phyloP scores from a whole-genome alignment of 2,329 filamentous ascomycete species.

The Alternaria ethzedia region DNA sequence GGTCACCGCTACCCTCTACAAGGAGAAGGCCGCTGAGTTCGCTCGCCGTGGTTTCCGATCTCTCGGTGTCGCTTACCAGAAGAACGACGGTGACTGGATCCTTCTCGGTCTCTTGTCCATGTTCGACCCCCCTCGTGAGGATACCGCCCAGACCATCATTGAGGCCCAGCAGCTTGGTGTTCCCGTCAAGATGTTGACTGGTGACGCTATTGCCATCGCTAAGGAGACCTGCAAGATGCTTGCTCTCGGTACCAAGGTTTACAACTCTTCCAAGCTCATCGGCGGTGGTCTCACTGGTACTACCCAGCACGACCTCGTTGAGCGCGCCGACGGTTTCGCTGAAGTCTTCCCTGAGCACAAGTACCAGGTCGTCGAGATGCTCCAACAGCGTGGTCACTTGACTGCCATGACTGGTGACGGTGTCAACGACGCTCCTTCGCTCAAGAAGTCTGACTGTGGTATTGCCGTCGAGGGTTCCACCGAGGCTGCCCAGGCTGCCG shows the following conservation, averaged over 20 bases:
- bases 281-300: conserved; percentile 76
- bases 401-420: conserved; percentile 79
- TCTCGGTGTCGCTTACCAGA: conserved; percentile 78
- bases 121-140: conserved; percentile 80
- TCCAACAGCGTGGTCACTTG: conserved; percentile 74
- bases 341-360: conserved; percentile 80
- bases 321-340: conserved; percentile 75
- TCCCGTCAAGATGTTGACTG: conserved; percentile 81
- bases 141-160: conserved; percentile 78
- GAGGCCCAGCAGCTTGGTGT: conserved; percentile 79
- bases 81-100: conserved; percentile 76
- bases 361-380: conserved; percentile 77
- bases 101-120: conserved; percentile 79
- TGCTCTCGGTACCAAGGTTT: conserved; percentile 79
- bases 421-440: conserved; percentile 76
- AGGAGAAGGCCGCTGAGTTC: conserved; percentile 75
- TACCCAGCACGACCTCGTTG: conserved; percentile 77
- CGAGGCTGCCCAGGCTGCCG: conserved; percentile 74
- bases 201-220: conserved; percentile 79
- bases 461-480: conserved; percentile 76
- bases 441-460: conserved; percentile 78
- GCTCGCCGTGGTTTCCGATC: conserved; percentile 81
- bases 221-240: conserved; percentile 86
- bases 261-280: conserved; percentile 79
- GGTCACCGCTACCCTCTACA: conserved; percentile 70